Evolutionary conservation across 805 yeast species (phyloP).

Genomic region (Yamadazyma nakazawae): DNA sequence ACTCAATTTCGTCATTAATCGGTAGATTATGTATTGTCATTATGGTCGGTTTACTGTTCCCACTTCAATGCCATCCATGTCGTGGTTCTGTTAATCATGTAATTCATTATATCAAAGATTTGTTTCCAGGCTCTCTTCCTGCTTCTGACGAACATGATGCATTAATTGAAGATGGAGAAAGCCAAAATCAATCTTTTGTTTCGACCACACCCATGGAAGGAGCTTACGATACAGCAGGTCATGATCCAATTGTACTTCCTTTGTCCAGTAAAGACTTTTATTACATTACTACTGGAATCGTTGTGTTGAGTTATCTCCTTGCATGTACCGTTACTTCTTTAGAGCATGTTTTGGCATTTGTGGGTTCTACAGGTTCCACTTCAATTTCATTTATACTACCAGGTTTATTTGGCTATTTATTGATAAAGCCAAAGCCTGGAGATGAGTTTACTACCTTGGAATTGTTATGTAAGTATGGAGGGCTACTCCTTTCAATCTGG

Average conservation of each 20-base stretch:
- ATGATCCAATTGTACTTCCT: conserved; percentile 49
- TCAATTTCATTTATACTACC: conserved; percentile 76
- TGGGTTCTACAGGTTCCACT: conserved; percentile 83
- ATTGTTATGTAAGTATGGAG: conserved; percentile 32
- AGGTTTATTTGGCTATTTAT: conserved; percentile 68
- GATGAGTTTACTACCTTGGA: conserved; percentile 27
- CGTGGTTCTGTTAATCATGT: conserved; percentile 71
- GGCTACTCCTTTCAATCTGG: conserved; percentile 48
- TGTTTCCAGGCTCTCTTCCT: background rate
- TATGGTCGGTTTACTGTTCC: conserved; percentile 75
- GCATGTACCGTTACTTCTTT: conserved; percentile 62
- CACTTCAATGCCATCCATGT: conserved; percentile 79
- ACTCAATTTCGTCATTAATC: conserved; percentile 43
- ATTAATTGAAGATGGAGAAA: conserved; percentile 12
- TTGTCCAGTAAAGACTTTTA: conserved; percentile 46
- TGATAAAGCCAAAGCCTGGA: conserved; percentile 39
- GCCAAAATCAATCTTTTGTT: conserved; percentile 33
- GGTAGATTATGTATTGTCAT: conserved; percentile 64
- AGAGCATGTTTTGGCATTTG: conserved; percentile 66
- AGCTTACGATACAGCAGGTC: conserved; percentile 45
- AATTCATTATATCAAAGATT: conserved; percentile 11
- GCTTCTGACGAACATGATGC: conserved; percentile 12
- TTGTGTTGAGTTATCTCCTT: conserved; percentile 47
- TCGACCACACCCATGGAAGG: conserved; percentile 47
- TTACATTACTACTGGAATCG: conserved; percentile 46